Percentiles rank a stretch among this genome's conserved stretches.
Evolutionary conservation across 139 green algal species (phyloP).

Genomic region (Microglena sp.): DNA sequence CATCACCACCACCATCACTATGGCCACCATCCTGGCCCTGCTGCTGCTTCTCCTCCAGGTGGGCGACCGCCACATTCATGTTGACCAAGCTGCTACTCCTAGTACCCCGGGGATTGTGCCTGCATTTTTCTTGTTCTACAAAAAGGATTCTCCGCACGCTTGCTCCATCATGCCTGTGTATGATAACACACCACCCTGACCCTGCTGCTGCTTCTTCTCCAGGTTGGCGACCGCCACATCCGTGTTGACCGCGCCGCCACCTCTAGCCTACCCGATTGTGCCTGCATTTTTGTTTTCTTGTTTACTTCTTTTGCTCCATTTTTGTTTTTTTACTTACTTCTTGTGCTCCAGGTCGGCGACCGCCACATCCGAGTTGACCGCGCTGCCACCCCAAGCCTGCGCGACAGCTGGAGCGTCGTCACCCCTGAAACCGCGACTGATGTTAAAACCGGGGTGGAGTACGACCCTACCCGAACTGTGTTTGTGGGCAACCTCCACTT

Average conservation of each 20-base stretch:
- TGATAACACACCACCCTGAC: too few species aligned
- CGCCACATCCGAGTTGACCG: conserved; percentile 74
- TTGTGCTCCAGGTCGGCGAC: conserved; percentile 39
- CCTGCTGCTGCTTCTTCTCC: not conserved
- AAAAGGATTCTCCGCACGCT: too few species aligned
- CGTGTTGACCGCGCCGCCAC: conserved; percentile 62
- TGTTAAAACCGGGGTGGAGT: conserved; percentile 26
- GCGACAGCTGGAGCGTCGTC: too few species aligned
- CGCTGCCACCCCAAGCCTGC: conserved; percentile 26
- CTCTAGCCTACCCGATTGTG: too few species aligned
- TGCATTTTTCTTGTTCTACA: too few species aligned
- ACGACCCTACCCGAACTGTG: conserved; percentile 57
- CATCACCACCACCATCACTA: too few species aligned
- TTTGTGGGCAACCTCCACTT: conserved; percentile 85
- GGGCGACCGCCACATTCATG: conserved; percentile 64
- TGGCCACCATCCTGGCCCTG: too few species aligned
- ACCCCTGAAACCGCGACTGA: too few species aligned
- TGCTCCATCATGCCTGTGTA: too few species aligned
- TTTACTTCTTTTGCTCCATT: too few species aligned
- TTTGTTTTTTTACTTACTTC: not conserved
- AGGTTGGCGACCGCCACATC: conserved; percentile 64
- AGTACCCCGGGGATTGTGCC: too few species aligned
- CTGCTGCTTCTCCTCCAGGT: conserved; percentile 34
- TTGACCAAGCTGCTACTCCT: conserved; percentile 51
- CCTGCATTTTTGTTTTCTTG: not conserved